Evolutionary conservation across 2,329 filamentous ascomycete genomes (phyloP).

Genomic region (Phialemoniopsis sp.): DNA sequence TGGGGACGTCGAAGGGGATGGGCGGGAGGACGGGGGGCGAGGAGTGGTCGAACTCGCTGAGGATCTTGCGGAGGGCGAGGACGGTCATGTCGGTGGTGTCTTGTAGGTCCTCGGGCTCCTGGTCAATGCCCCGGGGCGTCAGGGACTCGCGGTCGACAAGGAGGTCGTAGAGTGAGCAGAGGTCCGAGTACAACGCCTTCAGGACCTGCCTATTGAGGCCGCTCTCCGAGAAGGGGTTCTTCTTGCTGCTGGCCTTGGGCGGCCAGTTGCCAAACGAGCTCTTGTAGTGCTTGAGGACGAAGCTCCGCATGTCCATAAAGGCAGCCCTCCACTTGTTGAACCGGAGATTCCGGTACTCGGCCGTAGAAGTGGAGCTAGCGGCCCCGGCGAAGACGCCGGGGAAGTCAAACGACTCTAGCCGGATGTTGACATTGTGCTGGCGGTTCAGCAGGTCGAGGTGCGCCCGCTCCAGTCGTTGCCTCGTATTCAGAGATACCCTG

Average conservation of each 20-base stretch:
- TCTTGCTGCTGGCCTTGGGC: constrained; percentile 86
- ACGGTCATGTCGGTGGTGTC: constrained; percentile 55
- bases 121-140: constrained; percentile 75
- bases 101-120: constrained; percentile 51
- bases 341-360: constrained; percentile 71
- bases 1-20: constrained; percentile 83
- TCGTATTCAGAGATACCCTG: constrained; percentile 66
- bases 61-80: constrained; percentile 70
- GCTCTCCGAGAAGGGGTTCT: constrained; percentile 81
- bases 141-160: constrained; percentile 75
- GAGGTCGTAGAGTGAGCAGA: constrained; percentile 83
- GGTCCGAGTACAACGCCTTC: constrained; percentile 77
- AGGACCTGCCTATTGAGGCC: constrained; percentile 84
- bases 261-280: constrained; percentile 69
- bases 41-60: constrained; percentile 85
- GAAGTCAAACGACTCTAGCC: constrained; percentile 87
- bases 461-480: constrained; percentile 76
- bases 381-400: constrained; percentile 84
- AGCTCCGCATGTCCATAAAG: constrained; percentile 71
- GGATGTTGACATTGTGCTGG: constrained; percentile 63
- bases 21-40: constrained; percentile 87
- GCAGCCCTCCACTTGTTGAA: constrained; percentile 81
- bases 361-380: constrained; percentile 75
- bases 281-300: constrained; percentile 65
- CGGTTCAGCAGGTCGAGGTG: constrained; percentile 75